Evolutionary conservation across 768 basidiomycete species (phyloP).

Genomic region (Leucocoprinus leucothites): DNA sequence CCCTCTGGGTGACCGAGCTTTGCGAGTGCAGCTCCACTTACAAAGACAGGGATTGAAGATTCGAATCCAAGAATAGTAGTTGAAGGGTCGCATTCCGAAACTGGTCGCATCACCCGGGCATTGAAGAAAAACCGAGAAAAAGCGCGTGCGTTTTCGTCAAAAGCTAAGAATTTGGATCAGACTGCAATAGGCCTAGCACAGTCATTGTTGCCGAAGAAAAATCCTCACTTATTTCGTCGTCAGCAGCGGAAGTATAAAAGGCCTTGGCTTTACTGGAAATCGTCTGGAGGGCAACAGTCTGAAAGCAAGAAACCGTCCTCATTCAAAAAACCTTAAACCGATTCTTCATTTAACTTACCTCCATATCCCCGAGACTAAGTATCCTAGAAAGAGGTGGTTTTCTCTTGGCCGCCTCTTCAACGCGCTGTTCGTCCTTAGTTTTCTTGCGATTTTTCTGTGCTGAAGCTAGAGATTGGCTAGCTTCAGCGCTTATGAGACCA

Average conservation of each 20-base stretch:
- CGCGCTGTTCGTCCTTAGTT: conserved; percentile 69
- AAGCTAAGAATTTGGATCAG: conserved; percentile 36
- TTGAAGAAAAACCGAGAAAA: conserved; percentile 86
- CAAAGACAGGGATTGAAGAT: conserved; percentile 77
- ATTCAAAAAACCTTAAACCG: too few species aligned
- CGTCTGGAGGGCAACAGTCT: conserved; percentile 71
- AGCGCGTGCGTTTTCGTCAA: conserved; percentile 66
- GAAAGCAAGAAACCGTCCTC: background rate
- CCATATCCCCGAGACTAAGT: conserved; percentile 78
- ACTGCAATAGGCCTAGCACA: background rate
- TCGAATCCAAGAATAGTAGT: conserved; percentile 71
- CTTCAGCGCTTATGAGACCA: conserved; percentile 54
- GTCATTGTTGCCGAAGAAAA: background rate
- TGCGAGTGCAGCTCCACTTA: conserved; percentile 81
- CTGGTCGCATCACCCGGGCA: conserved; percentile 72
- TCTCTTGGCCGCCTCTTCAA: conserved; percentile 54
- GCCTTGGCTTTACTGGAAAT: conserved; percentile 75
- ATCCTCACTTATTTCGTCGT: conserved; percentile 74
- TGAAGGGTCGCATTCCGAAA: conserved; percentile 63
- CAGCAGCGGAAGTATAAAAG: conserved; percentile 84
- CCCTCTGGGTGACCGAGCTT: conserved; percentile 81
- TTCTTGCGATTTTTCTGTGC: conserved; percentile 41
- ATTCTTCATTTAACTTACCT: conserved; percentile 43
- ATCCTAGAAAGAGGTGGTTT: conserved; percentile 70
- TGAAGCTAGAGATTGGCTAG: conserved; percentile 33